Evolutionary conservation across 2,329 filamentous ascomycete species (phyloP), one percentile per base, ranked within the genome.

Genomic region (Pyrenophora seminiperda): DNA sequence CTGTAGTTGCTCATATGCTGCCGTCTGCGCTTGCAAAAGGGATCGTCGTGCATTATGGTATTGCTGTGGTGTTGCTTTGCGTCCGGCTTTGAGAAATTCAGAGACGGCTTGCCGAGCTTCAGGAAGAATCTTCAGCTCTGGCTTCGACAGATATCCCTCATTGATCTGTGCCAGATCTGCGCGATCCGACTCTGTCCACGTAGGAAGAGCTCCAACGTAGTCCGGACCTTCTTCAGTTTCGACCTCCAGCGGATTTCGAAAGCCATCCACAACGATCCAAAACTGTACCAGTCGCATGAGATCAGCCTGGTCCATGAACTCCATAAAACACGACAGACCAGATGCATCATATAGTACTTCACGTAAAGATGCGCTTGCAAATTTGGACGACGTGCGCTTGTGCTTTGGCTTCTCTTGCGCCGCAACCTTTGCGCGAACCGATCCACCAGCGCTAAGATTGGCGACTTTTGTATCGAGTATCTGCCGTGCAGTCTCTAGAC

Each of bases 321-420:
- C 94, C 94, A 99, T 99, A 76, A 99, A 97, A 70, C 96, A 99
- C 2, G 94, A 97, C 7, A 99, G 79, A 0, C 91, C 93, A 1
- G 93, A 89, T 2, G 94, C 84, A 72, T 95, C 91, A 60, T 92
- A 88, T 50, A 99, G 80, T n/a, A 99, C 81, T 58, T 97, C 91
- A 10, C 87, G 83, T 2, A 97, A 78, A 1, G 89, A 86, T 6
- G 88, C 87, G 61, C 89, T 88, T 57, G 91, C 87, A 31, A 92
- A 77, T 36, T 81, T 82, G 2, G 88, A 88, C n/a, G 81, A 75
- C n/a, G 72, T 67, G 19, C 72, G 67, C 48, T 63, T 72, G 20
- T 73, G 66, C 36, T 68, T 67, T 3, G 73, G 66, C 29, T 73
- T 67, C 36, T 70, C 64, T 37, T 76, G 72, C 4, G 73, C 71